Evolutionary conservation across 2,329 filamentous ascomycete species (phyloP).

Genomic region (Aureobasidium sp.): DNA sequence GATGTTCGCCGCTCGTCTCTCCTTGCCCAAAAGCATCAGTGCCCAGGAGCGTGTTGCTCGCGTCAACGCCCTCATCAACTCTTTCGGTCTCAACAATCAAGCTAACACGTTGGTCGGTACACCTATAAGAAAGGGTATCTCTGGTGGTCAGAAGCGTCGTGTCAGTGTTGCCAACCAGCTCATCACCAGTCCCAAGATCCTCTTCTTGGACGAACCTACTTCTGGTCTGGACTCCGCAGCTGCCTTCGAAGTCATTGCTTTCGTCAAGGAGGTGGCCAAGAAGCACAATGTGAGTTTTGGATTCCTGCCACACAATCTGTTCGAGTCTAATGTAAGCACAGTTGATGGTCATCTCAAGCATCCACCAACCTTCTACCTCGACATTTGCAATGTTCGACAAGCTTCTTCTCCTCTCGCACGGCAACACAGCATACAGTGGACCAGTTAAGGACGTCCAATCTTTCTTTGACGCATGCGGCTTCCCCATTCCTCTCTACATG

Average conservation of each 20-base stretch:
- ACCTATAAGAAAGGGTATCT: constrained; percentile 73
- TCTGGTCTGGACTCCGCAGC: constrained; percentile 74
- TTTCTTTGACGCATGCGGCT: constrained; percentile 58
- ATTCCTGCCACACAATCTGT: neutral
- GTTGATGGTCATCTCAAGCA: constrained; percentile 73
- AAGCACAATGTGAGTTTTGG: constrained; percentile 51
- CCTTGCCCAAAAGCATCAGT: constrained; percentile 45
- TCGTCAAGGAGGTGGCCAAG: constrained; percentile 59
- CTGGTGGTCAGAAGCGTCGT: constrained; percentile 76
- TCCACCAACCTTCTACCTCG: constrained; percentile 76
- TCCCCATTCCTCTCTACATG: constrained; percentile 58
- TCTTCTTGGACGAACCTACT: constrained; percentile 80
- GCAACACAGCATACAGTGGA: constrained; percentile 67
- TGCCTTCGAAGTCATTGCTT: constrained; percentile 68
- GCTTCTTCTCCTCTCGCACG: constrained; percentile 63
- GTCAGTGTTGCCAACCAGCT: constrained; percentile 74
- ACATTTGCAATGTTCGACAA: constrained; percentile 79
- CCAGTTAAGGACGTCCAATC: constrained; percentile 48
- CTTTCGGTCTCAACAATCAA: constrained; percentile 67
- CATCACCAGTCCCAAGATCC: constrained; percentile 70
- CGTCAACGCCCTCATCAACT: constrained; percentile 58
- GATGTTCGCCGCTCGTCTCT: constrained; percentile 65
- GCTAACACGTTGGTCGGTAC: constrained; percentile 70
- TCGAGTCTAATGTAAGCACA: constrained; percentile 27
- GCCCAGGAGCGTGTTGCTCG: constrained; percentile 54